Conservation (phyloP, 2,329 filamentous ascomycete genomes). For the Geosmithia putterillii region DNA sequence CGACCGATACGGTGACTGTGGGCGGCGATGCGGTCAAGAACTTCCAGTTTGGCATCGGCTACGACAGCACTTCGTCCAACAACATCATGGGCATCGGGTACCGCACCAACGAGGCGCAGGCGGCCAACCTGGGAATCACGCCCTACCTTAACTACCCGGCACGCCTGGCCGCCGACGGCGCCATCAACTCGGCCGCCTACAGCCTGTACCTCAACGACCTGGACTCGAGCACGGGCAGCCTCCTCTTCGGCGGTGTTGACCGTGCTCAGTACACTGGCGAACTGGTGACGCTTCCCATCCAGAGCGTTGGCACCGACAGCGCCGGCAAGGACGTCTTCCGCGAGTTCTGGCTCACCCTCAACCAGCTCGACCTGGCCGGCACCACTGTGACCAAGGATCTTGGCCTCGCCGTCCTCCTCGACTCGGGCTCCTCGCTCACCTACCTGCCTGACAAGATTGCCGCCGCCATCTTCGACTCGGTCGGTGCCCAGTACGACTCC, state of each 20-base stretch:
- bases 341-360: conserved; percentile 61
- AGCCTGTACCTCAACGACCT: conserved; percentile 68
- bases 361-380: conserved; percentile 35
- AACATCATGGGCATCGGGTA: conserved; percentile 86
- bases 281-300: conserved; percentile 56
- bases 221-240: conserved; percentile 49
- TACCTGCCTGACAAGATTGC: conserved; percentile 50
- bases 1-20: conserved; percentile 56
- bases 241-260: conserved; percentile 68
- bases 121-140: conserved; percentile 37
- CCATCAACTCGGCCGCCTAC: conserved; percentile 56
- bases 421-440: conserved; percentile 56
- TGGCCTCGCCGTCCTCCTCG: conserved; percentile 53
- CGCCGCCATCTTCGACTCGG: conserved; percentile 39
- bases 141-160: conserved; percentile 59
- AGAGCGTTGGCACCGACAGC: conserved; percentile 22
- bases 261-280: conserved; percentile 48
- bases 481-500: conserved; percentile 47
- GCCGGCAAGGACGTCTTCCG: conserved; percentile 22
- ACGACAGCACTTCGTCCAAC: conserved; percentile 45
- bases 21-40: conserved; percentile 37
- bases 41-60: conserved; percentile 65
- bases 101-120: conserved; percentile 62
- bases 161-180: conserved; percentile 45
- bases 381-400: conserved; percentile 27